Evolutionary conservation across 1,284 basidiomycete genomes (phyloP).

Genomic region (Cystobasidiaceae sp.): DNA sequence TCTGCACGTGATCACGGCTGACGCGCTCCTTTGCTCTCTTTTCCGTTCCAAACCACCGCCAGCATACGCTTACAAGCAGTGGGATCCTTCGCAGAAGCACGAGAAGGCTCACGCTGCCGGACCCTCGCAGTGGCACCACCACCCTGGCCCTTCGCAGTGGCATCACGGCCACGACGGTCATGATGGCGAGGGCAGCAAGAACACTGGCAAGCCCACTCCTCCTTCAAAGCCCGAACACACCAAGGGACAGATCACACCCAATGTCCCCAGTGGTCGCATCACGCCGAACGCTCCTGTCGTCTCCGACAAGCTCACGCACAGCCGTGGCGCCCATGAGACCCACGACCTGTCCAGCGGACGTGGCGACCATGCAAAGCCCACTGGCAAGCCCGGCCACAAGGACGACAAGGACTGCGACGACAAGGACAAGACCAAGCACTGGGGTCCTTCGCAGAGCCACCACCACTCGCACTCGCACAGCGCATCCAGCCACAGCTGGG

Average conservation of each 20-base stretch:
- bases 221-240: neutral
- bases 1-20: too few species aligned
- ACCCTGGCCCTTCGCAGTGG: conserved; percentile 20
- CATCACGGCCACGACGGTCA: neutral
- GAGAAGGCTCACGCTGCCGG: neutral
- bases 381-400: neutral
- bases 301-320: too few species aligned
- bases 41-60: neutral
- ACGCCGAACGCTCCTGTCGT: neutral
- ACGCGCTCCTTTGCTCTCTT: neutral
- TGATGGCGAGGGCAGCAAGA: neutral
- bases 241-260: neutral
- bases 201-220: neutral
- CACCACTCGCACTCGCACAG: neutral
- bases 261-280: neutral
- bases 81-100: conserved; percentile 24
- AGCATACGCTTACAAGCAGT: conserved; percentile 22
- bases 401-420: neutral
- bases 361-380: too few species aligned
- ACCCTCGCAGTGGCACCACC: too few species aligned
- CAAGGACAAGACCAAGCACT: too few species aligned
- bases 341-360: neutral
- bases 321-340: neutral
- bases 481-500: neutral
- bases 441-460: neutral